phyloP scores from a whole-genome alignment of 805 yeast species.

The Cyberlindnera mycetangii region DNA sequence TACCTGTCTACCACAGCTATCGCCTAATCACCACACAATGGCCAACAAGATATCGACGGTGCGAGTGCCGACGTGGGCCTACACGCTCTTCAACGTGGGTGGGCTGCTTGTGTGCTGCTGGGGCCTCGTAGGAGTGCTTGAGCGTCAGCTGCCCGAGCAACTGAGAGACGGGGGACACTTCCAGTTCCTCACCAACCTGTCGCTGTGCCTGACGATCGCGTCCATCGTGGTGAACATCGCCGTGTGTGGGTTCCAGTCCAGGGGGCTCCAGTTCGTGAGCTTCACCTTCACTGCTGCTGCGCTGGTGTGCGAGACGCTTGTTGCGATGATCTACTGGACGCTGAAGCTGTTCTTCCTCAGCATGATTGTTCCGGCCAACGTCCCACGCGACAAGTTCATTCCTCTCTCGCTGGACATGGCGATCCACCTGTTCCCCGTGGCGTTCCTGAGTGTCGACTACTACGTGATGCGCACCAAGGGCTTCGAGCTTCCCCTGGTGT shows the following conservation, averaged over 20 bases:
- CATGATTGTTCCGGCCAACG: constrained; percentile 40
- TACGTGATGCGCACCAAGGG: constrained; percentile 48
- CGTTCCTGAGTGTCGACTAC: constrained; percentile 52
- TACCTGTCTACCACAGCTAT: too few relatives aligned
- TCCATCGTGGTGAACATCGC: constrained; percentile 38
- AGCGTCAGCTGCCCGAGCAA: constrained; percentile 42
- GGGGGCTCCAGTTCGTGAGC: constrained; percentile 4
- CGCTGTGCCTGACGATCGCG: constrained; percentile 45
- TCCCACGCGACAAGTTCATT: constrained; percentile 32
- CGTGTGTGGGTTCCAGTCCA: constrained; percentile 32
- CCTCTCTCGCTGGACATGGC: constrained; percentile 52
- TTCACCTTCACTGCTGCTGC: constrained; percentile 43
- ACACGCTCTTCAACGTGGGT: neutral
- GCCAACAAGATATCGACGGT: neutral
- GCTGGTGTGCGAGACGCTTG: constrained; percentile 56
- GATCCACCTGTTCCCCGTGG: constrained; percentile 58
- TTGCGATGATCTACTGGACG: constrained; percentile 68
- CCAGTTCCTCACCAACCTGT: constrained; percentile 72
- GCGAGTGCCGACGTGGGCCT: neutral
- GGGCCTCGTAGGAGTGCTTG: constrained; percentile 2
- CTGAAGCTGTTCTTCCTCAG: constrained; percentile 49
- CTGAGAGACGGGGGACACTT: constrained; percentile 59
- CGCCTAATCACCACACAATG: too few relatives aligned
- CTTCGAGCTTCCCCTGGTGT: constrained; percentile 32
- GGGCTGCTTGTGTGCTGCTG: constrained; percentile 5